Evolutionary conservation across 2,329 filamentous ascomycete species (phyloP), one percentile per base, ranked within the genome.

Genomic region (Sarocladium brachiariae): DNA sequence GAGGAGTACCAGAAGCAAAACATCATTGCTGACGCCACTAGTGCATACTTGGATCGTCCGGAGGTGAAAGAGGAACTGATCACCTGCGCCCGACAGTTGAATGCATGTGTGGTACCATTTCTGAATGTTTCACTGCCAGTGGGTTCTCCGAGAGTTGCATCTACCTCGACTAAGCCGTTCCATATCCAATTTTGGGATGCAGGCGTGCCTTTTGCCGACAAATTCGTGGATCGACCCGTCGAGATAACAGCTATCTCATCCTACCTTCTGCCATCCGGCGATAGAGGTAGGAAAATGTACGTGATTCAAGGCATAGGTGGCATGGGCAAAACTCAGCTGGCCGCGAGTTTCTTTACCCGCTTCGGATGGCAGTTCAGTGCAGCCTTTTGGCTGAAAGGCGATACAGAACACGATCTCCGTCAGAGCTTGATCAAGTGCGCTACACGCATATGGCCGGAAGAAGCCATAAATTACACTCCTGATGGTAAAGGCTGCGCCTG

Each of bases 191-290:
- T 49, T 19, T 49, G 30, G 7, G 11, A 37, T 3, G 46, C 46
- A 5, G 46, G 46, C 2, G 46, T 49, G 31, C 54, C 55, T 13
- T 83, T 84, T 55, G 72, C 81, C 0, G 80, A 84, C 57, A 81
- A 80, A 52, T 83, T 75, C 52, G 79, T 84, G 2, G 69, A 74
- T 9, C 72, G 78, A 1, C 70, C 73, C 13, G 31, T 24, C 16
- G 43, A 16, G 7, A 49, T 49, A 31, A 11, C 16, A 13, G 13
- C 46, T 18, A 49, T 49, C 13, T 14, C 16, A 4, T 49, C 46
- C 3, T 19, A 18, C 7, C 33, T 49, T 4, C 14, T 49, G 9
- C 46, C 30, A 18, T 33, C 31, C 4, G 27, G 19, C 19, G 11
- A 24, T 18, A 11, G 11, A 14, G 9, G 46, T 2, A 35, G 23